Conservation (phyloP, 2,329 filamentous ascomycete genomes). For the Nannizziopsis arthrosporioides region DNA sequence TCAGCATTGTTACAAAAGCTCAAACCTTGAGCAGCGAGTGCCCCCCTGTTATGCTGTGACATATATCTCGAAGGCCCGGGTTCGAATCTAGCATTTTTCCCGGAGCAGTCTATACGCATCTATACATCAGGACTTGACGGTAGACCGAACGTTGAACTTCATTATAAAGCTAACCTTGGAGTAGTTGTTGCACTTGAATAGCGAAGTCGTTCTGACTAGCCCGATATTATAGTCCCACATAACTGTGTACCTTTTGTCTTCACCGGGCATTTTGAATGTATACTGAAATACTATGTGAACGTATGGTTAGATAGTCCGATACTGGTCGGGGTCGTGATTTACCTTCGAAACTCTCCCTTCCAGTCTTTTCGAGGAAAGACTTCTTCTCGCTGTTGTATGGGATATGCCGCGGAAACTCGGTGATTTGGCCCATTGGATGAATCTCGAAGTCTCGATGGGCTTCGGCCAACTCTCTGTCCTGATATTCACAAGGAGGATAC, state of each 20-base stretch:
- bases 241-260: constrained; percentile 57
- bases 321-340: neutral
- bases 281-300: constrained; percentile 69
- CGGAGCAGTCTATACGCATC: constrained; percentile 73
- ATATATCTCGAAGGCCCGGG: constrained; percentile 73
- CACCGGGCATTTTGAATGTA: constrained; percentile 58
- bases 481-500: constrained; percentile 60
- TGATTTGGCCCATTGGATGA: constrained; percentile 50
- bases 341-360: constrained; percentile 50
- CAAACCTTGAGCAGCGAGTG: constrained; percentile 76
- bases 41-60: constrained; percentile 91
- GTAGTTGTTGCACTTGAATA: constrained; percentile 84
- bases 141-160: neutral
- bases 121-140: neutral
- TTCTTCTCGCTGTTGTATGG: constrained; percentile 95
- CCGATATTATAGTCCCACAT: constrained; percentile 98
- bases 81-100: constrained; percentile 72
- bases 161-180: constrained; percentile 55
- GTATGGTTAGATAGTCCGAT: neutral
- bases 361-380: constrained; percentile 73
- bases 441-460: constrained; percentile 55
- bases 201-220: constrained; percentile 81
- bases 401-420: constrained; percentile 59
- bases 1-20: neutral
- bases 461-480: constrained; percentile 45